Conservation (phyloP, 495 filamentous ascomycete species). For the Penicillium maclennaniae region DNA sequence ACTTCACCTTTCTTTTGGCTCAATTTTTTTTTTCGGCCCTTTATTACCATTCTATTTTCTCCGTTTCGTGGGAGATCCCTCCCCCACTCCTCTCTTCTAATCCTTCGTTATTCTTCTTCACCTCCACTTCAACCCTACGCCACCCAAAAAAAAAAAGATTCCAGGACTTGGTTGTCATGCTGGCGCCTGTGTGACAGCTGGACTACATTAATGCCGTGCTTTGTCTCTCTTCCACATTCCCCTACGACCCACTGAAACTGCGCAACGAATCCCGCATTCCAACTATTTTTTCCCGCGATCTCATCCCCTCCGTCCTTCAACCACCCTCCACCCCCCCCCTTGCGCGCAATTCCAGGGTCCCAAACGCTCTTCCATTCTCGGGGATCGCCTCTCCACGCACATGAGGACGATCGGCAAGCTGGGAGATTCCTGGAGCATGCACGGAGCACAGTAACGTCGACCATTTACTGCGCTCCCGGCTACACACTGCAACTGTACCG, state of each 20-base stretch:
- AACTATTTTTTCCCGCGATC: conserved; percentile 18
- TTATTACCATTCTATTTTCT: conserved; percentile 9
- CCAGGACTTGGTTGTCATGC: conserved; percentile 35
- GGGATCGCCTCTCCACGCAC: conserved; percentile 33
- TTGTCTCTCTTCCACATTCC: conserved; percentile 42
- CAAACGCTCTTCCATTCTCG: conserved; percentile 30
- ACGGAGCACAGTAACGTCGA: conserved; percentile 46
- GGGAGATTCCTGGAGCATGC: conserved; percentile 49
- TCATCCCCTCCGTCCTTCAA: background rate
- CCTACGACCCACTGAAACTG: conserved; percentile 38
- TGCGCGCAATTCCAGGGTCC: conserved; percentile 38
- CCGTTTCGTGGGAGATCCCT: conserved; percentile 3
- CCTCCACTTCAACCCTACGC: conserved; percentile 12
- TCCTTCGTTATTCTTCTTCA: conserved; percentile 9
- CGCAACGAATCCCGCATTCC: conserved; percentile 41
- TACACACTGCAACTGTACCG: conserved; percentile 18
- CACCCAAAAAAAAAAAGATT: conserved; percentile 14
- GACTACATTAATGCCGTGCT: conserved; percentile 41
- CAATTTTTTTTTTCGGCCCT: conserved; percentile 13
- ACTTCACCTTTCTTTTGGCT: background rate
- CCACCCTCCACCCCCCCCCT: conserved; percentile 28
- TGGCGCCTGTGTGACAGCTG: conserved; percentile 45
- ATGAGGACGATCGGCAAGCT: conserved; percentile 44
- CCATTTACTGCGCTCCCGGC: conserved; percentile 32
- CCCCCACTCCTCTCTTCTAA: conserved; percentile 5